Conservation (phyloP, 352 stramenopile genomes). For the Achlya hypogyna region DNA sequence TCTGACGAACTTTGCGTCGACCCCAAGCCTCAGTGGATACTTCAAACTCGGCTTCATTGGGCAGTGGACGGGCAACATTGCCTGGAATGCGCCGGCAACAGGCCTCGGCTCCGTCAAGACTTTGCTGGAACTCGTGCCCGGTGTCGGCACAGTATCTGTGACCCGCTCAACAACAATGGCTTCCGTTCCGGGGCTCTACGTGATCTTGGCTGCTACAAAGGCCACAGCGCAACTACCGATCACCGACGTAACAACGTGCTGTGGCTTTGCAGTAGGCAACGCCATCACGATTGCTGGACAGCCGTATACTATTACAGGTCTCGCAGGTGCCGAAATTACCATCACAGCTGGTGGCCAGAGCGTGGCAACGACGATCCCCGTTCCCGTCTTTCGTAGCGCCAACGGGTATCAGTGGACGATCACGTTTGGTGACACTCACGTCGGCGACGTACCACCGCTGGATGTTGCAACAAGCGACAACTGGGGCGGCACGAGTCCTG, state of each 20-base stretch:
- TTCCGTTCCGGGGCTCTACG: conserved; percentile 29
- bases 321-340: conserved; percentile 20
- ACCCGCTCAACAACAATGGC: conserved; percentile 33
- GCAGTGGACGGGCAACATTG: conserved; percentile 55
- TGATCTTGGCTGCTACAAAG: conserved; percentile 5
- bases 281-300: conserved; percentile 50
- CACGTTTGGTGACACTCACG: conserved; percentile 60
- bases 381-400: conserved; percentile 57
- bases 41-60: conserved; percentile 58
- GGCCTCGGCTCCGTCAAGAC: conserved; percentile 62
- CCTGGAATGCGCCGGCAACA: conserved; percentile 45
- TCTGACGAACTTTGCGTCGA: conserved; percentile 46
- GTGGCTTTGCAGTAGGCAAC: conserved; percentile 22
- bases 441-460: conserved; percentile 83
- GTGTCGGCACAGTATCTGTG: conserved; percentile 53
- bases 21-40: conserved; percentile 43
- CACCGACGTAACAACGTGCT: conserved; percentile 15
- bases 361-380: conserved; percentile 25
- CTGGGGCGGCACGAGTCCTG: conserved; percentile 90
- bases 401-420: conserved; percentile 68
- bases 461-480: conserved; percentile 77
- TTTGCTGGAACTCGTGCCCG: conserved; percentile 51
- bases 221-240: conserved; percentile 3
- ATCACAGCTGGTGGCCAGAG: conserved; percentile 23
- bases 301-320: conserved; percentile 26